These are phyloP conservation scores for Lenzites betulinus DNA, from an alignment of 768 basidiomycete species.

Conservation along the genomic window DNA sequence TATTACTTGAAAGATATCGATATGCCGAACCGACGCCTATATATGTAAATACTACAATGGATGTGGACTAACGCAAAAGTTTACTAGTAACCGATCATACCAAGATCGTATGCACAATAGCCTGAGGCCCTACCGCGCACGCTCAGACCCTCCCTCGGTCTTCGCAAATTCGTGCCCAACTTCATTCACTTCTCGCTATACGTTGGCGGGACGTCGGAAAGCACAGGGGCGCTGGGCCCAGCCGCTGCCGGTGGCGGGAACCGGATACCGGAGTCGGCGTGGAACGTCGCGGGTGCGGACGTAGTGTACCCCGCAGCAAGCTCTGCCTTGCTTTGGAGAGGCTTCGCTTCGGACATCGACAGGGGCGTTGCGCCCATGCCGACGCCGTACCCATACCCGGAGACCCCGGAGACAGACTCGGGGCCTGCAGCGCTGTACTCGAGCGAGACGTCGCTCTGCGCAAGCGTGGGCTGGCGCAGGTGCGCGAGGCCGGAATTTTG, in stretches of 20 bases:
- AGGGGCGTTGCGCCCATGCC: background rate
- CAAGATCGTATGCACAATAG: too few relatives aligned
- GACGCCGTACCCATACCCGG: slow-evolving; percentile 1
- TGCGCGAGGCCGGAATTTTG: background rate
- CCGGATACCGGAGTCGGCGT: background rate
- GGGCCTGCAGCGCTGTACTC: background rate
- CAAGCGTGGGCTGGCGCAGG: background rate
- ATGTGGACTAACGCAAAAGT: too few relatives aligned
- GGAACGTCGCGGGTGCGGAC: background rate
- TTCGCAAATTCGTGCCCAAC: too few relatives aligned
- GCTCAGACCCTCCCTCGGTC: too few relatives aligned
- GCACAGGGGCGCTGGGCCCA: background rate
- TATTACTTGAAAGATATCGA: too few relatives aligned
- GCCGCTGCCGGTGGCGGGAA: background rate
- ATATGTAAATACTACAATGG: too few relatives aligned
- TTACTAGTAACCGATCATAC: too few relatives aligned
- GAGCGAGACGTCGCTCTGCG: background rate
- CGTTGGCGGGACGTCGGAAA: background rate
- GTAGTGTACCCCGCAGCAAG: background rate
- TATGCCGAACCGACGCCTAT: too few relatives aligned
- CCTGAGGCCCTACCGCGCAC: too few relatives aligned
- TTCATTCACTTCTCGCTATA: background rate
- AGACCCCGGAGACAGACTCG: background rate
- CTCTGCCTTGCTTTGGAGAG: background rate
- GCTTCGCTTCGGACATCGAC: background rate